Evolutionary conservation across 176 grass and related monocot genomes (phyloP), one percentile per base, ranked within the genome.

Genomic region (Poa pratensis): DNA sequence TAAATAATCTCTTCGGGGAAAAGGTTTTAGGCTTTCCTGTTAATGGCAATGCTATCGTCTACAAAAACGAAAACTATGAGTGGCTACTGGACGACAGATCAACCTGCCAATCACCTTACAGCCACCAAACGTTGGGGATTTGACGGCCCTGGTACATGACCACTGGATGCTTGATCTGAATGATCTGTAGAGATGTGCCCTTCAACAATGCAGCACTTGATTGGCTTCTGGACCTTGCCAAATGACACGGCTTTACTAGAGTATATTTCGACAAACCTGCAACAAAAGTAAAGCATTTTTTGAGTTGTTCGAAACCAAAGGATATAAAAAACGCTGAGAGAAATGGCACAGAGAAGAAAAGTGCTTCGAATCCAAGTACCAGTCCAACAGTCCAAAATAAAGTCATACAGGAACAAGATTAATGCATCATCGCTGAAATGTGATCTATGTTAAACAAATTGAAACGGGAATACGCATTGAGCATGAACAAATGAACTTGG

Each of bases 211-310:
- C 64, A 86, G 17, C 92, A 90, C 81, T 67, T 84, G 71, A 90
- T 87, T 84, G 80, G 85, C 85, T 94, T 94, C 78, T 91, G 30
- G 75, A 94, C 79, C 87, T 94, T 94, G 51, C 92, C 89, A 55
- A 94, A 94, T 3, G 26, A 43, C 26, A 94, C 52, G 6, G 12
- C 37, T 82, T 85, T 89, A n/a, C 57, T 32, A 42, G 84, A 89
- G 83, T 89, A 94, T 73, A 85, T 49, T 53, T 94, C 84, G 18
- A 91, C 78, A 13, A 94, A 91, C 48, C 92, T 94, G 84, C 32
- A 89, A 35, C 4, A 62, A 2, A 61, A 85, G 55, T 57, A 80
- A 34, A 39, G 39, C 13, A 48, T 28, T 16, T 74, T 73, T 82
- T 46, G 16, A 86, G 68, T 71, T 26, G 23, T 61, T 59, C 0